A percentile compares a stretch with the other conserved stretches of the same genome.
phyloP scores from a whole-genome alignment of 148 eudicot species.

The Salicornia ramosissima region DNA sequence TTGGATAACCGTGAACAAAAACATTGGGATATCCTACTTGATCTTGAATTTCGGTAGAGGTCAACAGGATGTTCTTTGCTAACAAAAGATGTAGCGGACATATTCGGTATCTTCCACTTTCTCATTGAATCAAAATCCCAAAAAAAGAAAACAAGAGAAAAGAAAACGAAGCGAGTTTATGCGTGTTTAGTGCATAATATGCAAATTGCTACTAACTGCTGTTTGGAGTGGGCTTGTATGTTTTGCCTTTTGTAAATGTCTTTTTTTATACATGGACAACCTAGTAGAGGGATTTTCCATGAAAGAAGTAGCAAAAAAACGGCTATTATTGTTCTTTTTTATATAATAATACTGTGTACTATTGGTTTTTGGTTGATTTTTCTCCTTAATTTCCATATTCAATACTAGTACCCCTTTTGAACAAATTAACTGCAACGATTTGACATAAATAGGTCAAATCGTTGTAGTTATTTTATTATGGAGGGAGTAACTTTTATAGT shows the following conservation, averaged over 20 bases:
- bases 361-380: background rate
- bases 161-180: conserved; percentile 9
- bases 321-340: conserved; percentile 11
- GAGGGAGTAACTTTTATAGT: no score
- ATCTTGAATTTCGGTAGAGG: conserved; percentile 4
- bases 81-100: conserved; percentile 7
- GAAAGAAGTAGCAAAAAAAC: conserved; percentile 8
- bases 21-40: conserved; percentile 18
- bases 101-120: conserved; percentile 3
- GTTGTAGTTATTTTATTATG: no score
- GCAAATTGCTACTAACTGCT: background rate
- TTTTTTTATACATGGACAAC: conserved; percentile 4
- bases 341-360: background rate
- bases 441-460: no score
- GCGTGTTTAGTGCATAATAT: conserved; percentile 3
- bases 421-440: no score
- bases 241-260: conserved; percentile 18
- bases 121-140: background rate
- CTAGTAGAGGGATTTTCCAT: conserved; percentile 12
- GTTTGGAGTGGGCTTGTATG: conserved; percentile 14
- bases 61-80: conserved; percentile 21
- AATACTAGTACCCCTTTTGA: no score
- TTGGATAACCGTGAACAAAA: conserved; percentile 16
- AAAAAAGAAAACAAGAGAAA: conserved; percentile 9
- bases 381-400: background rate